A percentile compares a stretch with the other conserved stretches of the same genome.
Conservation (phyloP, 306 rosid species). For the Trifolium subterraneum region DNA sequence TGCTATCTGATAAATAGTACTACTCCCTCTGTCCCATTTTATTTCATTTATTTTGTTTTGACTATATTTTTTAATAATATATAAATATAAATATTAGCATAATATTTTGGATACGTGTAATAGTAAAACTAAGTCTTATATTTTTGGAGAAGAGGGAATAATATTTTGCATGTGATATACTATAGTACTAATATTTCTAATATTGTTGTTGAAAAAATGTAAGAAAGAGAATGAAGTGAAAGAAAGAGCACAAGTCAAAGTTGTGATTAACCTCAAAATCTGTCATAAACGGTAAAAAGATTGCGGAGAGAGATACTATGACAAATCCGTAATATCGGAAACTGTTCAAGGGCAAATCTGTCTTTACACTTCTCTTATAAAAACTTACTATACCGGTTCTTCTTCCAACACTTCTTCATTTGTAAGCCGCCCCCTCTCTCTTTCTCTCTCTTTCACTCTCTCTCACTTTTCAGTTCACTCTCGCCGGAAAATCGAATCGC, state of each 20-base stretch:
- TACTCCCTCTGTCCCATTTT: too few relatives aligned
- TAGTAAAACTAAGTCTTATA: too few relatives aligned
- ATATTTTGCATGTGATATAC: conserved; percentile 35
- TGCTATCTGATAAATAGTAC: too few relatives aligned
- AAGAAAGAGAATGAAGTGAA: conserved; percentile 8
- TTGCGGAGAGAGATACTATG: conserved; percentile 44
- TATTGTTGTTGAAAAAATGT: not conserved
- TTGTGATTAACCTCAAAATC: conserved; percentile 57
- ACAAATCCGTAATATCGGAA: conserved; percentile 44
- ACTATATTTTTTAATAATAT: too few relatives aligned
- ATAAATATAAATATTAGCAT: too few relatives aligned
- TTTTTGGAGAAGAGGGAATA: too few relatives aligned
- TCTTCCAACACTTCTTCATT: conserved; percentile 47
- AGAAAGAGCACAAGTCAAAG: conserved; percentile 48
- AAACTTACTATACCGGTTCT: conserved; percentile 51
- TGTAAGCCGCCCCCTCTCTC: conserved; percentile 47
- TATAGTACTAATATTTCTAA: too few relatives aligned
- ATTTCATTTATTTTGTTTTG: too few relatives aligned
- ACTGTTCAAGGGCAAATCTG: conserved; percentile 42
- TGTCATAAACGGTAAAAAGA: conserved; percentile 62
- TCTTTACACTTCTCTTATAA: conserved; percentile 48
- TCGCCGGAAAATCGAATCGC: conserved; percentile 45
- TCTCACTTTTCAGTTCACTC: conserved; percentile 47
- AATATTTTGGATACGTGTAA: too few relatives aligned
- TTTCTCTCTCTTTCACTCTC: conserved; percentile 27